Evolutionary conservation across 1,284 basidiomycete genomes (phyloP).

Genomic region (Gomphus sp.): DNA sequence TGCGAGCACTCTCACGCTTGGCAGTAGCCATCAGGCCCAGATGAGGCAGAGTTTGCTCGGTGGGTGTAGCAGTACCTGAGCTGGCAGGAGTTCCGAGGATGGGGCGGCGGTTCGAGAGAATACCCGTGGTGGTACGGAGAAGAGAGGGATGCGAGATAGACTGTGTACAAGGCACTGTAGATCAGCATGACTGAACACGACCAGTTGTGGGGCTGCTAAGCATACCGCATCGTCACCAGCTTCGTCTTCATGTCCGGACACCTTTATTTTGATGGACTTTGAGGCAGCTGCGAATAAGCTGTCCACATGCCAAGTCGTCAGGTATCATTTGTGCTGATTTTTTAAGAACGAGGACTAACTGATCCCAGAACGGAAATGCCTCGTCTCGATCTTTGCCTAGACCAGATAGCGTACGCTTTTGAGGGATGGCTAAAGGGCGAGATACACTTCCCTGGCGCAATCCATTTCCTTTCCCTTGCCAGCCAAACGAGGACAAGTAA

Average conservation of each 20-base stretch:
- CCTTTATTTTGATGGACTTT: constrained; percentile 65
- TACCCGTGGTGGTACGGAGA: constrained; percentile 63
- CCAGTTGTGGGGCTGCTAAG: neutral
- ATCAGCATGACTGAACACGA: neutral
- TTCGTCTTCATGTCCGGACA: constrained; percentile 24
- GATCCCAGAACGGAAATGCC: constrained; percentile 94
- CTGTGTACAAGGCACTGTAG: neutral
- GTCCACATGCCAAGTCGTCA: neutral
- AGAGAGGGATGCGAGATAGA: constrained; percentile 22
- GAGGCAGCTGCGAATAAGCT: constrained; percentile 75
- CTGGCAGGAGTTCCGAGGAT: constrained; percentile 35
- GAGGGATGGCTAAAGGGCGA: constrained; percentile 68
- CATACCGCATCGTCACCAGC: constrained; percentile 2
- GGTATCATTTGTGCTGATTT: neutral
- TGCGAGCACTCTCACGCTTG: constrained; percentile 70
- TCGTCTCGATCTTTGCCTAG: constrained; percentile 89
- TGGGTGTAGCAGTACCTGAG: constrained; percentile 36
- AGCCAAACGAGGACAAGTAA: constrained; percentile 78
- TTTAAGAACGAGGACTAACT: constrained; percentile 44
- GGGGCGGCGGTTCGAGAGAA: constrained; percentile 65
- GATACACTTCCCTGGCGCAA: constrained; percentile 59
- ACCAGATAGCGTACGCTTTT: constrained; percentile 78
- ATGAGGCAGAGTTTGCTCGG: constrained; percentile 23
- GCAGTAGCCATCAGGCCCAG: constrained; percentile 53
- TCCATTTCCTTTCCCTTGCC: constrained; percentile 75